Evolutionary conservation across 257 asterid species (phyloP), one percentile per base, ranked within the genome.

Genomic region (Knoxia roxburghii): DNA sequence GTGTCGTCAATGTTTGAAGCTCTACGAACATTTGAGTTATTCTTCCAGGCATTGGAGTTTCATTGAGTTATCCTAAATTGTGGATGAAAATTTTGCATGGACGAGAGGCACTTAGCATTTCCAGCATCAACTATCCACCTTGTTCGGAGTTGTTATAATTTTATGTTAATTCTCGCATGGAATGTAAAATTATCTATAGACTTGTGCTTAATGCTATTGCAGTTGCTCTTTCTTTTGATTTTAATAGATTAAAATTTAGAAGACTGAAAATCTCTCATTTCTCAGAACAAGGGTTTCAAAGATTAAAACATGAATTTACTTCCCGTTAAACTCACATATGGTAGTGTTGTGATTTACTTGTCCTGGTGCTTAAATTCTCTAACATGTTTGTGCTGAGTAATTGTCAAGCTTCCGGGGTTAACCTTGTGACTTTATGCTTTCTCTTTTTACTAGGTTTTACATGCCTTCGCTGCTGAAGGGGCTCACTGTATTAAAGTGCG

Each of bases 401-500:
- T 30, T 57, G 5, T 45, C 46, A 2, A 4, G 64, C 39, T 43
- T 61, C 66, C 17, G 40, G 43, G 57, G 68, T 61, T 46, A 32
- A 48, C 58, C 61, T 68, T 68, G 24, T 68, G 24, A 69, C 58
- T 27, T 45, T 21, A 33, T 62, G 48, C 37, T 23, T 66, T 70
- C 62, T 7, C 57, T 59, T 49, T 72, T 56, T 40, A 76, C 74
- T 73, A 93, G 99, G 99, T 93, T 75, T 77, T 93, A 77, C 96
- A 84, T 79, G 99, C 99, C 71, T 90, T 93, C 86, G 94, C 97
- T 45, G 83, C 94, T 20, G 99, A 93, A 77, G 99, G 99, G 67
- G 97, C 96, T 64, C 90, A 88, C 68, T 93, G 97, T 73, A 76
- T 79, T 68, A 93, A 80, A 93, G 97, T 93, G 69, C 94, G 88